These are phyloP conservation scores for Fusarium pseudoanthophilum DNA, from an alignment of 2,329 filamentous ascomycete species.

Conservation along the genomic window DNA sequence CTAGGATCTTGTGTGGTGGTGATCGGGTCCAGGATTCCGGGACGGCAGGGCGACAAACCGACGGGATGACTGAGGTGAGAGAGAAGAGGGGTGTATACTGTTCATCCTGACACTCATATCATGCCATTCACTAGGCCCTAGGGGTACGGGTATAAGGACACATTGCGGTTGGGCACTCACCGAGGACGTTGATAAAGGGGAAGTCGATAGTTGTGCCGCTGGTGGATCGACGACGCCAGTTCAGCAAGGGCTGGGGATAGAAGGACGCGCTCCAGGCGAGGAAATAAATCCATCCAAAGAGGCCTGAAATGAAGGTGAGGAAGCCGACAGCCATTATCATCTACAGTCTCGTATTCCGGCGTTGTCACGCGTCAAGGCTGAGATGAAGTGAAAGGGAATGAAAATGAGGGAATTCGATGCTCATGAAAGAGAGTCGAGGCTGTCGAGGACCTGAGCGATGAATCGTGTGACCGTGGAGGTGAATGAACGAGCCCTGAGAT, in stretches of 20 bases:
- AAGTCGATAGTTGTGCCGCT: conserved; percentile 90
- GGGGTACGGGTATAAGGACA: conserved; percentile 8
- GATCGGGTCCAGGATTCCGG: conserved; percentile 22
- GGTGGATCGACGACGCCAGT: conserved; percentile 80
- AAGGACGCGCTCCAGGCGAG: conserved; percentile 87
- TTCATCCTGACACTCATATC: conserved; percentile 30
- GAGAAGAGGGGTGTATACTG: conserved; percentile 17
- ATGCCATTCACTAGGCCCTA: conserved; percentile 5
- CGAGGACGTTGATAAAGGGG: conserved; percentile 76
- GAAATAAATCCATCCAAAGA: conserved; percentile 82
- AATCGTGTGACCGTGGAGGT: conserved; percentile 27
- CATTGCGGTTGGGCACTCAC: conserved; percentile 49
- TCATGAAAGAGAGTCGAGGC: conserved; percentile 1
- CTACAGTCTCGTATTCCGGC: background rate
- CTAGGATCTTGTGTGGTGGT: conserved; percentile 16
- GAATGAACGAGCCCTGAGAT: background rate
- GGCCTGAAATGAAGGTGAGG: conserved; percentile 62
- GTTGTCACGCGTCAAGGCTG: background rate
- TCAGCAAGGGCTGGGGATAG: conserved; percentile 89
- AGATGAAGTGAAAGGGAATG: background rate
- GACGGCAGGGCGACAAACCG: conserved; percentile 13
- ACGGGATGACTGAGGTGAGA: conserved; percentile 1
- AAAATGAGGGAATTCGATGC: background rate
- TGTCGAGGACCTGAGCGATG: background rate
- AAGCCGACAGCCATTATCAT: conserved; percentile 48